phyloP scores from a whole-genome alignment of 78 protist species.

The Dictyostelium discoideum region DNA sequence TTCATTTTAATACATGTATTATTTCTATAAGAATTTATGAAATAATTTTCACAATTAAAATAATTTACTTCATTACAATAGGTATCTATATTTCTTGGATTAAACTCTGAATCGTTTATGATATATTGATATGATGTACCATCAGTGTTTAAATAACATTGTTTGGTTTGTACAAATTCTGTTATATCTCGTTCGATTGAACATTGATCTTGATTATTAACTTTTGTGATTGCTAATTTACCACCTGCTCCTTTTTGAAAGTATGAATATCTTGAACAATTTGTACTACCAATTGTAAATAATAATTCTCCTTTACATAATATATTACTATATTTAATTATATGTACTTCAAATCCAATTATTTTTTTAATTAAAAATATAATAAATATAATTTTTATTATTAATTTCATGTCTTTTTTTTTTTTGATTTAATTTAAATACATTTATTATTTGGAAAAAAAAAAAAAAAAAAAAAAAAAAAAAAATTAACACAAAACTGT shows the following conservation, averaged over 20 bases:
- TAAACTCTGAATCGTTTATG: neutral
- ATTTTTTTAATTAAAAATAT: neutral
- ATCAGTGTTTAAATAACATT: slow-evolving; percentile 2
- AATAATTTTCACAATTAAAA: neutral
- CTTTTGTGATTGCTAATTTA: neutral
- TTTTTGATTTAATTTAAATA: too few relatives aligned
- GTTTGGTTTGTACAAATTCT: neutral
- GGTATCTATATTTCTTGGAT: neutral
- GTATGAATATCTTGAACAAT: neutral
- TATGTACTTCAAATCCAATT: neutral
- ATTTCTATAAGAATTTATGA: neutral
- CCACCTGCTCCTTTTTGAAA: neutral
- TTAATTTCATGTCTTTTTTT: neutral
- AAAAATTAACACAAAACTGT: too few relatives aligned
- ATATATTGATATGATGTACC: slow-evolving; percentile 6
- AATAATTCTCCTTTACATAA: neutral
- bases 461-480: too few relatives aligned
- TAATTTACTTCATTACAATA: neutral
- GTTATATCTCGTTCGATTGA: neutral
- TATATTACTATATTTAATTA: neutral
- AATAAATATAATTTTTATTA: neutral
- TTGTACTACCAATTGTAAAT: neutral
- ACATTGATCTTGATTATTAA: neutral
- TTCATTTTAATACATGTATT: neutral
- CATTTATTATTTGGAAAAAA: too few relatives aligned